Evolutionary conservation across 2,329 filamentous ascomycete genomes (phyloP).

Genomic region (Botrytis hyacinthi): DNA sequence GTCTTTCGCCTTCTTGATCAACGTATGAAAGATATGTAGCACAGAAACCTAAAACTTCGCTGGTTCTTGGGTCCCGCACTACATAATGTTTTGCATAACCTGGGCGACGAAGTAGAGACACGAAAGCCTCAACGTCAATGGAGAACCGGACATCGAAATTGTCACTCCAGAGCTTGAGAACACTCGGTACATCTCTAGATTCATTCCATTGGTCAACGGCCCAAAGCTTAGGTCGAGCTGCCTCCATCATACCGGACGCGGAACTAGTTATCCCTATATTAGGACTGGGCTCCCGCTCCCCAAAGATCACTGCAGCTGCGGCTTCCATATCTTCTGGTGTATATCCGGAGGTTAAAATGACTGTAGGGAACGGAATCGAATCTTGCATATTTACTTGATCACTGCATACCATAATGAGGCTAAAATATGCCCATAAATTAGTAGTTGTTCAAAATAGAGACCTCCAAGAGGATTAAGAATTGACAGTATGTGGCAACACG

Average conservation of each 20-base stretch:
- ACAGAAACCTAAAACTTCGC: constrained; percentile 54
- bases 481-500: neutral
- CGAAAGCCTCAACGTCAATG: constrained; percentile 45
- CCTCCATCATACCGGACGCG: neutral
- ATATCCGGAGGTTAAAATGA: constrained; percentile 52
- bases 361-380: constrained; percentile 48
- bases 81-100: constrained; percentile 58
- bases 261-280: neutral
- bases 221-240: constrained; percentile 31
- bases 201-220: constrained; percentile 37
- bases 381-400: constrained; percentile 43
- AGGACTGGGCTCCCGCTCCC: constrained; percentile 34
- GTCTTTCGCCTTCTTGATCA: constrained; percentile 50
- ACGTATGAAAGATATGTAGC: constrained; percentile 59
- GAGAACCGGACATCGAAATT: constrained; percentile 43
- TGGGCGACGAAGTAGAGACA: constrained; percentile 50
- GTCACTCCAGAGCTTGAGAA: constrained; percentile 34
- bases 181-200: constrained; percentile 32
- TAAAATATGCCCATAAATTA: neutral
- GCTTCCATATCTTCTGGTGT: constrained; percentile 47
- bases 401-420: constrained; percentile 54
- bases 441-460: neutral
- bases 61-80: constrained; percentile 48
- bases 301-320: constrained; percentile 53
- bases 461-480: neutral